Percentiles rank a stretch among this genome's conserved stretches.
Conservation (phyloP, 371 early-diverging fungal species). For the Phascolomyces articulosus region DNA sequence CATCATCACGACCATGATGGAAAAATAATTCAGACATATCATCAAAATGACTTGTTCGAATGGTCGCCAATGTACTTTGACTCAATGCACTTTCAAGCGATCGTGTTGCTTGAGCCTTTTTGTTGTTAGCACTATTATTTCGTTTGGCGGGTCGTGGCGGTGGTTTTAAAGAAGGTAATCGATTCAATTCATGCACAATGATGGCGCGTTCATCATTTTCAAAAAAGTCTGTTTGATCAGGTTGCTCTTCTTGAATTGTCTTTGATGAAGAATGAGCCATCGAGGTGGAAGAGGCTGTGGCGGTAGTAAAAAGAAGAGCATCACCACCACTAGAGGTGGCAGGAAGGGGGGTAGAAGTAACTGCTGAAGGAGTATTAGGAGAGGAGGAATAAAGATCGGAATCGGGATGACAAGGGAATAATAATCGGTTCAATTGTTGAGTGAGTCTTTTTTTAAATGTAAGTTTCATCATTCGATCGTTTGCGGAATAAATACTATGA, state of each 20-base stretch:
- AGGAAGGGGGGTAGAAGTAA: not conserved
- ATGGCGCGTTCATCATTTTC: not conserved
- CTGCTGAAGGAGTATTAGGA: not conserved
- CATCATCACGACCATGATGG: no score
- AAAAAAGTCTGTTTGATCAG: not conserved
- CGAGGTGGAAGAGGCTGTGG: not conserved
- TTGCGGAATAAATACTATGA: not conserved
- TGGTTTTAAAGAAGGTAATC: not conserved
- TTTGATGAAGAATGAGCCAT: not conserved
- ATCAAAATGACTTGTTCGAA: not conserved
- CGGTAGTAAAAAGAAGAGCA: no score
- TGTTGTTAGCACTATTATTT: not conserved
- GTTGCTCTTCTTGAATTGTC: not conserved
- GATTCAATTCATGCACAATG: not conserved
- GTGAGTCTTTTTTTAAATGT: not conserved
- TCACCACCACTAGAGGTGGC: not conserved
- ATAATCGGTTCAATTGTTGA: not conserved
- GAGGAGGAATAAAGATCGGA: not conserved
- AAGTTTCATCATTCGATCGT: not conserved
- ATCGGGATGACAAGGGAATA: not conserved
- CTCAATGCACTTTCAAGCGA: not conserved
- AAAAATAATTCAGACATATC: not conserved
- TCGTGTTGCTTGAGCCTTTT: not conserved
- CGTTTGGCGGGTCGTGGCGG: not conserved
- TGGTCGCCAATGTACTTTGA: not conserved